Percentiles rank a stretch among this genome's conserved stretches.
Evolutionary conservation across 306 rosid species (phyloP).

Genomic region (Prunus salicina): DNA sequence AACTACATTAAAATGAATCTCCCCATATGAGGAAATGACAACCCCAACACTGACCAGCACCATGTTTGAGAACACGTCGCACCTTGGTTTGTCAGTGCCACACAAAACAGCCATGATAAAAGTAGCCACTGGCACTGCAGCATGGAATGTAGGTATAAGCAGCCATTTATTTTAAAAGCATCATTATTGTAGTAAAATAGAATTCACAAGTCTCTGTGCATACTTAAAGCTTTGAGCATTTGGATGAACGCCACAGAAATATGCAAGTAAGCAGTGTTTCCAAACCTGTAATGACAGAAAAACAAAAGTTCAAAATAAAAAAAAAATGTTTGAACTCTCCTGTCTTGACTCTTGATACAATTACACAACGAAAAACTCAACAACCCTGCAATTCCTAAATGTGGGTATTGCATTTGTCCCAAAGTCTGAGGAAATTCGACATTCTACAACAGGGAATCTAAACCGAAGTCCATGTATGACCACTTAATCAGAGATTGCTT

Average conservation of each 20-base stretch:
- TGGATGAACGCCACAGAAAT: constrained; percentile 99
- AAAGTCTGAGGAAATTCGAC: neutral
- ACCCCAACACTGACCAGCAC: constrained; percentile 97
- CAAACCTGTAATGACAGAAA: constrained; percentile 63
- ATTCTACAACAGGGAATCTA: neutral
- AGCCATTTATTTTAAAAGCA: constrained; percentile 4
- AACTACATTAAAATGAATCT: constrained; percentile 83
- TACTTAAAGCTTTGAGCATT: constrained; percentile 98
- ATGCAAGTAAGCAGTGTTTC: constrained; percentile 93
- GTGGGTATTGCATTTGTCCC: neutral
- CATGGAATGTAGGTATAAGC: constrained; percentile 23
- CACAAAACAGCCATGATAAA: constrained; percentile 83
- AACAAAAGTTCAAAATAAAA: neutral
- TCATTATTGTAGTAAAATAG: neutral
- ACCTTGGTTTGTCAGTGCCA: constrained; percentile 88
- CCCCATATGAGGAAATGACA: constrained; percentile 90
- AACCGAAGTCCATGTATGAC: neutral
- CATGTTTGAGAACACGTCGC: constrained; percentile 93
- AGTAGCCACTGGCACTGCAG: constrained; percentile 97
- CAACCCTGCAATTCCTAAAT: neutral
- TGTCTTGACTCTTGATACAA: neutral
- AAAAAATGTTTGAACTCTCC: neutral
- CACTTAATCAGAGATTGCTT: neutral
- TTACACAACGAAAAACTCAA: neutral
- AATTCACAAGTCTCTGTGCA: neutral